Evolutionary conservation across 1,284 basidiomycete genomes (phyloP), one percentile per base, ranked within the genome.

Genomic region (Leccinum griseonigrum): DNA sequence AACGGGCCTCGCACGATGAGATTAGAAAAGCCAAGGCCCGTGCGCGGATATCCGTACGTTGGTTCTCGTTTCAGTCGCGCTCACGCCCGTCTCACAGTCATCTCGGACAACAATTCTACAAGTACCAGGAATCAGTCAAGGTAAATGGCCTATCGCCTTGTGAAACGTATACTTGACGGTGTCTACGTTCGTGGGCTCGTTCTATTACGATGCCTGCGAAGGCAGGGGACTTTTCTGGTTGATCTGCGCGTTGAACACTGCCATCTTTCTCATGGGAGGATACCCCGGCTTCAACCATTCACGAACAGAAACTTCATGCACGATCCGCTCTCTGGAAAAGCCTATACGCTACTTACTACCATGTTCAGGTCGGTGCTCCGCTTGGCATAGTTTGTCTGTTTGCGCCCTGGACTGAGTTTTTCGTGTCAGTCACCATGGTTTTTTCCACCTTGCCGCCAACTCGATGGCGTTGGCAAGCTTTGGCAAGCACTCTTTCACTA

Each of bases 381-480:
- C 4, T 32, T 14, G 1, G 14, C 14, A 1, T n/a, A 29, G 16
- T 18, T 36, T 28, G 2, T 54, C 31, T 26, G 7, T 2, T 26
- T 50, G n/a, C 16, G 7, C 1, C 11, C 31, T 26, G 53, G 3
- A 2, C 11, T 54, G 7, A 58, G 3, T 28, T 31, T 31, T n/a
- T 54, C 54, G 60, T 53, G 16, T 56, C 65, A 92, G 90, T 67
- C 90, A 91, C 66, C 76, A 80, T 63, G 76, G 78, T 11, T 81
- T 88, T 63, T 57, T 90, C 1, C 88, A 92, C 69, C 74, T 91
- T 16, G 64, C 81, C 3, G 81, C 83, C 68, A 92, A 92, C 66
- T 85, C 83, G 60, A 78, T 92, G 68, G 88, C 88, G 1, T 73
- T 92, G 31, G 80, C 87, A 50, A 85, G 88, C 67, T 92, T 92